These are phyloP conservation scores for Fraxinus greggii DNA, from an alignment of 305 asterid species.

Conservation along the genomic window DNA sequence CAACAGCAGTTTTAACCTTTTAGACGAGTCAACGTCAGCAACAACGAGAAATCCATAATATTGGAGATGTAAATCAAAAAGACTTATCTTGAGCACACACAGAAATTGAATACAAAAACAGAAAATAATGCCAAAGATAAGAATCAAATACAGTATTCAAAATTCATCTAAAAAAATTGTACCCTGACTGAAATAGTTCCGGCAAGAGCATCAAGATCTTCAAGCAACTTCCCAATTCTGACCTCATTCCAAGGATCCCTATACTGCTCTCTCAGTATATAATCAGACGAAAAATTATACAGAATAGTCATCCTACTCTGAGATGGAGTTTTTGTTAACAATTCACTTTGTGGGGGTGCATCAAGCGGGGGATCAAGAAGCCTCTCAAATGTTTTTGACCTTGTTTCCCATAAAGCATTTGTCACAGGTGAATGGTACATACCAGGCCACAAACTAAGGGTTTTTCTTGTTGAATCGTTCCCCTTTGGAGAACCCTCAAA, in stretches of 20 bases:
- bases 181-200: conserved; percentile 94
- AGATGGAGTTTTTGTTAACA: conserved; percentile 61
- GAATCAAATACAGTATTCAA: neutral
- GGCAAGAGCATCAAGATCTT: conserved; percentile 97
- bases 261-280: conserved; percentile 81
- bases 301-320: conserved; percentile 66
- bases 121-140: neutral
- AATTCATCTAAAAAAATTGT: neutral
- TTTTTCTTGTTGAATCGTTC: conserved; percentile 47
- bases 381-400: conserved; percentile 77
- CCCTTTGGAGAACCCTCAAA: conserved; percentile 42
- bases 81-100: neutral
- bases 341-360: conserved; percentile 87
- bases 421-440: conserved; percentile 98
- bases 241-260: conserved; percentile 98
- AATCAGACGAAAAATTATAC: conserved; percentile 72
- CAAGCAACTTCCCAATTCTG: conserved; percentile 90
- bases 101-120: neutral
- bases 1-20: neutral
- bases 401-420: conserved; percentile 80
- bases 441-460: conserved; percentile 94
- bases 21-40: neutral
- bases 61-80: neutral
- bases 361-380: conserved; percentile 95
- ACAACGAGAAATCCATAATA: neutral